phyloP scores from a whole-genome alignment of 108 stramenopile species.

The Nannochloropsis granulata region DNA sequence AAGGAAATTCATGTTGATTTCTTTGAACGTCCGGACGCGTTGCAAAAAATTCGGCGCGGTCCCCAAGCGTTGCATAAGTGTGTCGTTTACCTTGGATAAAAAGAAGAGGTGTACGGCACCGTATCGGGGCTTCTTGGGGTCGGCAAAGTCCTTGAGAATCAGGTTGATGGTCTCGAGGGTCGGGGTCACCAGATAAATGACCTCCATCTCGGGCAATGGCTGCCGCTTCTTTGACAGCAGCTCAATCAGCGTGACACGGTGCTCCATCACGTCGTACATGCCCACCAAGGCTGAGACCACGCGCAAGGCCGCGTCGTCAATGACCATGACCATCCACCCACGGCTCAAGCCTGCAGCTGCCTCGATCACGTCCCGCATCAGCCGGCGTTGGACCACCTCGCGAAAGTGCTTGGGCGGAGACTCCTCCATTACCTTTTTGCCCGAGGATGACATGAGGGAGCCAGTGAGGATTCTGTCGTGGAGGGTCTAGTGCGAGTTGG shows the following conservation, averaged over 20 bases:
- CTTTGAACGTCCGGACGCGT: conserved; percentile 57
- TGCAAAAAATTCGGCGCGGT: conserved; percentile 59
- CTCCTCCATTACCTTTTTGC: background rate
- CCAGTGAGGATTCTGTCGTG: no score
- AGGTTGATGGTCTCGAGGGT: conserved; percentile 50
- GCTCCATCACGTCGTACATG: conserved; percentile 50
- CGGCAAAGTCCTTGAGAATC: conserved; percentile 52
- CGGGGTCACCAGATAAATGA: conserved; percentile 69
- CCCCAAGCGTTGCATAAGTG: conserved; percentile 56
- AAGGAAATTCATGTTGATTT: conserved; percentile 86
- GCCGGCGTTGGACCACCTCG: conserved; percentile 2
- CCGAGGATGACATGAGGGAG: background rate
- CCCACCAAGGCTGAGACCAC: conserved; percentile 41
- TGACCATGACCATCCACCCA: conserved; percentile 42
- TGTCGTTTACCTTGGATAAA: conserved; percentile 50
- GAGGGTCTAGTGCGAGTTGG: no score
- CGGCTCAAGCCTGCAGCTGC: background rate
- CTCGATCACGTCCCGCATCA: conserved; percentile 16
- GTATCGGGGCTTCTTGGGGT: conserved; percentile 54
- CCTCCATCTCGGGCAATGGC: conserved; percentile 78
- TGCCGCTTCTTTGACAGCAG: conserved; percentile 66
- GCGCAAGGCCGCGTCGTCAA: conserved; percentile 39
- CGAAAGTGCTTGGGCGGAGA: conserved; percentile 2
- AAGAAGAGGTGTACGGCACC: conserved; percentile 69
- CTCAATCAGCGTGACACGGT: conserved; percentile 68